Conservation (phyloP, 306 rosid genomes). For the Biancaea sappan region DNA sequence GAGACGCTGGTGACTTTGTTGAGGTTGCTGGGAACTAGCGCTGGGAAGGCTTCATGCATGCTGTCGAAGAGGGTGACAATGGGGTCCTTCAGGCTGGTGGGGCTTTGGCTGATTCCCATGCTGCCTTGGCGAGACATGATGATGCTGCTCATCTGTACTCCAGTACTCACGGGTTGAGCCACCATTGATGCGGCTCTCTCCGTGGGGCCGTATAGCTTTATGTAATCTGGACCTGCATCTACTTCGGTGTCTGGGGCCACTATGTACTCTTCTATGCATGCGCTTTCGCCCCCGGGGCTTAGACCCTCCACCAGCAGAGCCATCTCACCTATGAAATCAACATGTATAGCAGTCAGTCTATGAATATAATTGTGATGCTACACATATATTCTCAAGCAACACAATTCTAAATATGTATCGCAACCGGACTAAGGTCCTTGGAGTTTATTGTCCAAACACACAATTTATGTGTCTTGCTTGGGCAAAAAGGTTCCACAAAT, state of each 20-base stretch:
- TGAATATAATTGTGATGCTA: too few relatives aligned
- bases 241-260: constrained; percentile 68
- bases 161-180: constrained; percentile 68
- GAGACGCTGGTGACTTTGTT: constrained; percentile 57
- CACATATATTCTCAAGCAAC: too few relatives aligned
- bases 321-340: constrained; percentile 69
- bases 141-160: constrained; percentile 68
- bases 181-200: constrained; percentile 78
- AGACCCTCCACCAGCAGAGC: constrained; percentile 89
- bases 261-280: constrained; percentile 78
- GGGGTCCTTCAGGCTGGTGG: constrained; percentile 63
- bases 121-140: constrained; percentile 72
- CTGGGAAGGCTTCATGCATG: constrained; percentile 53
- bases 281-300: constrained; percentile 72
- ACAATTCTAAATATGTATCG: too few relatives aligned
- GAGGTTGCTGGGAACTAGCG: constrained; percentile 44
- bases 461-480: too few relatives aligned
- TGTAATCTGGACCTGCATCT: constrained; percentile 57
- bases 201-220: constrained; percentile 71
- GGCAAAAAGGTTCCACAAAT: too few relatives aligned
- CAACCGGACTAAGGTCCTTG: too few relatives aligned
- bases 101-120: constrained; percentile 36
- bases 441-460: too few relatives aligned
- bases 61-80: constrained; percentile 79
- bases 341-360: too few relatives aligned